Conservation (phyloP, 129 eudicot genomes). For the Centrapalus pauciflorus region DNA sequence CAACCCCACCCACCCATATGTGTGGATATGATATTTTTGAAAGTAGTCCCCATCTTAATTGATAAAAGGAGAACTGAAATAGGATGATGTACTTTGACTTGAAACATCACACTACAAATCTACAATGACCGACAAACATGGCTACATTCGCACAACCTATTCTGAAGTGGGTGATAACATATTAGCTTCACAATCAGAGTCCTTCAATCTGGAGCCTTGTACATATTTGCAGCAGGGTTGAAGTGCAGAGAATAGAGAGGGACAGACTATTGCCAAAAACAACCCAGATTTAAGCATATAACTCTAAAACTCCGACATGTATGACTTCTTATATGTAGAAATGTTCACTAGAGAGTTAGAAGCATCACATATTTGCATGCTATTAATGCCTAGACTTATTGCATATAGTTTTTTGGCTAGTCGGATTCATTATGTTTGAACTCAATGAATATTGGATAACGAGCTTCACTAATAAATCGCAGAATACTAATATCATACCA, state of each 20-base stretch:
- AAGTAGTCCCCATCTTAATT: neutral
- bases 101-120: neutral
- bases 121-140: constrained; percentile 3
- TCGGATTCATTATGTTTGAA: neutral
- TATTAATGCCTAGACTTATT: neutral
- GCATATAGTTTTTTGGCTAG: neutral
- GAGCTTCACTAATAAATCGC: neutral
- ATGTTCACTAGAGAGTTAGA: neutral
- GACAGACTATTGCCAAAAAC: neutral
- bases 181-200: neutral
- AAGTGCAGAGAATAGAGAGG: neutral
- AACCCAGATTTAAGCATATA: neutral
- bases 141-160: neutral
- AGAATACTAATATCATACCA: constrained; percentile 37
- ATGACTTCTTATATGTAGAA: neutral
- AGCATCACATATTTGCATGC: neutral
- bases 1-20: no score
- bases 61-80: neutral
- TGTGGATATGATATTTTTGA: neutral
- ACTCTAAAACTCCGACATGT: no score
- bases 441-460: neutral
- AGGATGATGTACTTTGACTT: neutral
- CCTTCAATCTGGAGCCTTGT: constrained; percentile 3
- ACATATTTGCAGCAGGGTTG: constrained; percentile 7
- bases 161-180: constrained; percentile 6